Percentiles rank a stretch among this genome's conserved stretches.
phyloP scores from a whole-genome alignment of 2,329 filamentous ascomycete species.

The Talaromyces funiculosus region DNA sequence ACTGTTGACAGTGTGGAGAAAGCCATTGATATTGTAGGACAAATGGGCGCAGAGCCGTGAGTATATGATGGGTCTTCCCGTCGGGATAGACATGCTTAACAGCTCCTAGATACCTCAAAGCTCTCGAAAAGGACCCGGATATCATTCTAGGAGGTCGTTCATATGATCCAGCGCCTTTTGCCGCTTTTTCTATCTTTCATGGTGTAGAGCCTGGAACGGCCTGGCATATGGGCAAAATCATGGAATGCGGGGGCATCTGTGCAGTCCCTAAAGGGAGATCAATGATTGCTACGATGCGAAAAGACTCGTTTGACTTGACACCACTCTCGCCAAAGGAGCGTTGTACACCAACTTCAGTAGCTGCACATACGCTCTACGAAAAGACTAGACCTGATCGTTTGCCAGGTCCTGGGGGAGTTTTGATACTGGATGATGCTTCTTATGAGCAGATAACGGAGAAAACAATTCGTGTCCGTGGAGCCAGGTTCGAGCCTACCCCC shows the following conservation, averaged over 20 bases:
- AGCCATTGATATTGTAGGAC: constrained; percentile 38
- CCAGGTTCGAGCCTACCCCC: constrained; percentile 28
- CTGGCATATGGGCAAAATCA: constrained; percentile 49
- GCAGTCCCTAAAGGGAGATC: constrained; percentile 44
- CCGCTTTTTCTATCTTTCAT: constrained; percentile 33
- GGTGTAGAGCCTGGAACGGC: constrained; percentile 32
- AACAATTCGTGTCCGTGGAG: constrained; percentile 39
- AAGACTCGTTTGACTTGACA: constrained; percentile 45
- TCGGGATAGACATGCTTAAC: not conserved
- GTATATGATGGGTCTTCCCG: not conserved
- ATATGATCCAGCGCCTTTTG: constrained; percentile 40
- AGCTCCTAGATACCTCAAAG: constrained; percentile 22
- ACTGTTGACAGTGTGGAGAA: constrained; percentile 34
- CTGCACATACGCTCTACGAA: constrained; percentile 52
- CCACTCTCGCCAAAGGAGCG: constrained; percentile 35
- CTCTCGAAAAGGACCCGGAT: constrained; percentile 37
- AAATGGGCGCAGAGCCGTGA: constrained; percentile 45
- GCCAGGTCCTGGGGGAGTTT: constrained; percentile 45
- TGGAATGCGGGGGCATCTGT: constrained; percentile 31
- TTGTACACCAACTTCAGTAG: constrained; percentile 48
- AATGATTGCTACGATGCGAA: constrained; percentile 40
- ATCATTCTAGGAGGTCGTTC: constrained; percentile 45
- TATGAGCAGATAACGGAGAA: constrained; percentile 42
- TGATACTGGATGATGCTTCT: constrained; percentile 37
- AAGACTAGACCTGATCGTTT: constrained; percentile 50